Evolutionary conservation across 352 stramenopile genomes (phyloP).

Genomic region (Phytopythium mirpurense): DNA sequence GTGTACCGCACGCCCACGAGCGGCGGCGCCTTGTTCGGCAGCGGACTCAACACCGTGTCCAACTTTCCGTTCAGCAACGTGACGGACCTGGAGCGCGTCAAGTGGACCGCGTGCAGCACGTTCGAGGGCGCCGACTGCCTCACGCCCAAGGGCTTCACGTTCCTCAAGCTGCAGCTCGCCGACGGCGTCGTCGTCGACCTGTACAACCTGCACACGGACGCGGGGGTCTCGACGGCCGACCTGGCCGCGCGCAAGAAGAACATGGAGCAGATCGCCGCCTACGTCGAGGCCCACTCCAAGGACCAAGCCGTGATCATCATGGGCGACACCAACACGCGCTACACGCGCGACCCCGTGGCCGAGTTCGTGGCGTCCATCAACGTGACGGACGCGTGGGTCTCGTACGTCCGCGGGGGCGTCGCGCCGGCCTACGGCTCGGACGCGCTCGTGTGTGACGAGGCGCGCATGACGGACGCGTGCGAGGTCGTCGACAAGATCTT

Average conservation of each 20-base stretch:
- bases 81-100: constrained; percentile 30
- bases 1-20: constrained; percentile 38
- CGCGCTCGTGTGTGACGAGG: constrained; percentile 30
- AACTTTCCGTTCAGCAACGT: constrained; percentile 32
- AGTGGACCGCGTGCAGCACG: constrained; percentile 41
- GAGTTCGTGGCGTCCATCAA: constrained; percentile 21
- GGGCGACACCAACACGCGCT: constrained; percentile 46
- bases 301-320: constrained; percentile 44
- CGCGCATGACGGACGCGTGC: constrained; percentile 32
- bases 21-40: constrained; percentile 36
- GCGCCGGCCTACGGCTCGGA: constrained; percentile 23
- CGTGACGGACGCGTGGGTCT: constrained; percentile 42
- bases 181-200: constrained; percentile 36
- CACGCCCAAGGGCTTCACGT: constrained; percentile 52
- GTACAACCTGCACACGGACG: constrained; percentile 52
- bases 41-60: constrained; percentile 42
- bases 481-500: constrained; percentile 64
- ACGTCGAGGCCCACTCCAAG: constrained; percentile 34
- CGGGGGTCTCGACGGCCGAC: constrained; percentile 22
- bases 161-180: constrained; percentile 31
- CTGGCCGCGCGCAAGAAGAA: constrained; percentile 28
- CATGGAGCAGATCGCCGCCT: constrained; percentile 39
- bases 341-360: constrained; percentile 44
- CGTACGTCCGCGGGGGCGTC: constrained; percentile 28
- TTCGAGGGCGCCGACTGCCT: constrained; percentile 43